These are phyloP conservation scores for Apiospora kogelbergensis DNA, from an alignment of 2,329 filamentous ascomycete genomes.

Conservation along the genomic window DNA sequence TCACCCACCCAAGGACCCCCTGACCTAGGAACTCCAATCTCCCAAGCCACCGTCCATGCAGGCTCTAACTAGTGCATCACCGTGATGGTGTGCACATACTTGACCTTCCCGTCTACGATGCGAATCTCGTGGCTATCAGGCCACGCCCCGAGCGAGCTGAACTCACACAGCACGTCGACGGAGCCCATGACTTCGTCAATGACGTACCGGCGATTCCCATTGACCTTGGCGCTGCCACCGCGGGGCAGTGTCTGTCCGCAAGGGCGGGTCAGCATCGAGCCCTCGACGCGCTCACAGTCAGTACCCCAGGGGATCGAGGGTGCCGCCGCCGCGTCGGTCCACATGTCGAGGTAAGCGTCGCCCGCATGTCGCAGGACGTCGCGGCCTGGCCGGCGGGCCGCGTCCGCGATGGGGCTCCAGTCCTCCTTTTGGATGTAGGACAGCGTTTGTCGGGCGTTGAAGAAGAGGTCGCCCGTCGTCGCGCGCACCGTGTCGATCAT, in stretches of 20 bases:
- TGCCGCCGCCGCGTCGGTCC: slow-evolving; percentile 34
- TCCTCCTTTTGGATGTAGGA: slow-evolving; percentile 31
- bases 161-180: slow-evolving; percentile 35
- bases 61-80: slow-evolving; percentile 15
- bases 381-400: slow-evolving; percentile 23
- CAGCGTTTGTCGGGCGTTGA: slow-evolving; percentile 35
- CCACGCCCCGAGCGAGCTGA: slow-evolving; percentile 32
- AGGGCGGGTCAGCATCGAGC: slow-evolving; percentile 30
- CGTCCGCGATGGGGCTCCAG: slow-evolving; percentile 29
- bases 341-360: slow-evolving; percentile 39
- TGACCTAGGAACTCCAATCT: not conserved
- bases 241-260: slow-evolving; percentile 30
- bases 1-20: not conserved
- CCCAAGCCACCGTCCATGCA: not conserved
- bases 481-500: slow-evolving; percentile 35
- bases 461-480: slow-evolving; percentile 37
- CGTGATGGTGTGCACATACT: slow-evolving; percentile 39
- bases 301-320: slow-evolving; percentile 36
- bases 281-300: slow-evolving; percentile 36
- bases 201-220: slow-evolving; percentile 35
- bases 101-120: slow-evolving; percentile 33
- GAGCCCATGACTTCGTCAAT: slow-evolving; percentile 36
- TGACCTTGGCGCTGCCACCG: slow-evolving; percentile 30
- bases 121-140: slow-evolving; percentile 36
- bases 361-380: slow-evolving; percentile 34